Evolutionary conservation across 371 early-diverging fungal genomes (phyloP), one percentile per base, ranked within the genome.

Genomic region (Mucor ambiguus): DNA sequence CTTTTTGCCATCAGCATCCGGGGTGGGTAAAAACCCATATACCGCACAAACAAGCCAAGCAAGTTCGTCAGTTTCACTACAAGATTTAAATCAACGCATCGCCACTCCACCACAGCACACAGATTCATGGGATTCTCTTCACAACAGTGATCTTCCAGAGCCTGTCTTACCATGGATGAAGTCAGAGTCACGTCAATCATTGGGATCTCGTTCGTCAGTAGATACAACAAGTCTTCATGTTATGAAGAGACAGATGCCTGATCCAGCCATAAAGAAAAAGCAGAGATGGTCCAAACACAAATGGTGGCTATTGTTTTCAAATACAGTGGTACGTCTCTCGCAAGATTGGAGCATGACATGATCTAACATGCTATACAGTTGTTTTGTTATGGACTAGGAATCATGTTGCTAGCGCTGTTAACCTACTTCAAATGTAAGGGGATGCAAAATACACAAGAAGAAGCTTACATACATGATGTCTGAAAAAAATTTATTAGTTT

Each of bases 241-340:
- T 18, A 70, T 81, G 64, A 83, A 83, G 59, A 64, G 78, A 37
- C 73, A 72, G 43, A 46, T 57, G 7, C 69, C 71, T 2, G 77
- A 80, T 67, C 66, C 74, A 4, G 37, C 66, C 8, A 46, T 58
- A 22, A 77, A 74, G 37, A 76, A 78, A 61, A 74, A 68, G 48
- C 74, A 75, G 46, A 70, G 79, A n/a, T 87, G 88, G 88, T 82
- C 86, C 2, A 49, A 67, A 29, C 84, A 83, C 38, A 87, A 87
- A 56, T 76, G 81, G 74, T 74, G 80, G 71, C 64, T 87, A 9
- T 68, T 86, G 4, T 48, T 85, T 11, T 65, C 84, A 12, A 87
- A 87, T 49, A 84, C 84, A 8, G 28, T 86, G 59, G 86, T 86
- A 82, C 64, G 67, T n/a, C 28, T 7, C 12, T 2, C 52, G 10